Base-by-base conservation (phyloP, 1,284 basidiomycete species). In the Coniferiporia weirii region DNA sequence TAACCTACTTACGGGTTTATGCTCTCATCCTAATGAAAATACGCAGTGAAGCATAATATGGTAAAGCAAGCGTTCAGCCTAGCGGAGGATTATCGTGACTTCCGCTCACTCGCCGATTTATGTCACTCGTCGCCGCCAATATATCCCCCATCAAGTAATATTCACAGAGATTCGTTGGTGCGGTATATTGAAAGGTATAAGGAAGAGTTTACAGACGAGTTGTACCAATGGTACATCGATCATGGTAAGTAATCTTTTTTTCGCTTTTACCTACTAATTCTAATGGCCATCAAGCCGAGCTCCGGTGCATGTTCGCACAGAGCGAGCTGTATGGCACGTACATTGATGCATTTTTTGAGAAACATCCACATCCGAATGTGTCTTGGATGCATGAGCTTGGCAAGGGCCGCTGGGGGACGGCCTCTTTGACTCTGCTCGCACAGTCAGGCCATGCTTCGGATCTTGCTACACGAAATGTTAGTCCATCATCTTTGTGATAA, bases 331-430 rank as follows among this genome's bases (percentile, higher is more conserved):
- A 89, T 63, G 73, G 75, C 27, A 71, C 71, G 0, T 83, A 92
- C 53, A 76, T 98, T 61, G 88, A 91, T 64, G 77, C 77, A 43
- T 95, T 91, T 73, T 91, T 98, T 68, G 73, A 76, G 3, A 73
- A 81, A 52, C 76, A 83, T 57, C 80, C 80, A 0, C 79, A 88
- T 66, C 78, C 84, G 12, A 74, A 82, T 15, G 80, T 95, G 51
- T 89, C 91, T 0, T 99, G 96, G 97, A 78, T 98, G 47, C 91
- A 98, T 70, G 87, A 97, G 71, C 73, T 98, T 47, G 85, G 84
- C 0, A 85, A 88, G 61, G 77, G 77, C 19, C 78, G 84, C 43
- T 92, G 85, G 69, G 81, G 78, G 7, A 72, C 75, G 3, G 93
- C 93, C 1, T 85, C 88, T 0, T 67, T 72, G 15, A 80, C 86